A percentile compares a stretch with the other conserved stretches of the same genome.
Conservation (phyloP, 2,329 filamentous ascomycete genomes). For the Alternaria novae-zelandiae region DNA sequence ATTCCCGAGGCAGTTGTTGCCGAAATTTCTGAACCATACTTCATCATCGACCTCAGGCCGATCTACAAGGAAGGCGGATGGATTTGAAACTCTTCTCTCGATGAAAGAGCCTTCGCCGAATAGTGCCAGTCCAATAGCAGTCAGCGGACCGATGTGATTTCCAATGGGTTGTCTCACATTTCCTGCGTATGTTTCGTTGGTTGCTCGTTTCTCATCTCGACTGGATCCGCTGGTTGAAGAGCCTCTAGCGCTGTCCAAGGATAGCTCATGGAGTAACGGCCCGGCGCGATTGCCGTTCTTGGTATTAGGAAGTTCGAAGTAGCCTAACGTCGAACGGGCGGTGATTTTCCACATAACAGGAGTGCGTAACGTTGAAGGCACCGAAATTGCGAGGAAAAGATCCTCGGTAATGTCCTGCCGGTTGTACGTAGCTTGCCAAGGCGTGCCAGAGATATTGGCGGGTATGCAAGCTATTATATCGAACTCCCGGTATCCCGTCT, state of each 20-base stretch:
- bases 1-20: neutral
- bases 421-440: neutral
- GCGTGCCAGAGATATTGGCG: neutral
- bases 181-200: neutral
- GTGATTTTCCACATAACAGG: neutral
- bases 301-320: constrained; percentile 1
- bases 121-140: neutral
- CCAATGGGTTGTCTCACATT: neutral
- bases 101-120: neutral
- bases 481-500: neutral
- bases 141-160: neutral
- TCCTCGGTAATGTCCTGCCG: neutral
- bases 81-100: neutral
- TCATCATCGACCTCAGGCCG: neutral
- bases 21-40: neutral
- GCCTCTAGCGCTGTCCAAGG: neutral
- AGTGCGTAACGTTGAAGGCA: neutral
- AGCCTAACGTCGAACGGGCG: neutral
- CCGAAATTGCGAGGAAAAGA: neutral
- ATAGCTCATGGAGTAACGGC: neutral
- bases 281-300: neutral
- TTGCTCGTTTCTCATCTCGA: neutral
- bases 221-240: neutral
- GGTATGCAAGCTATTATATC: neutral
- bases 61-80: neutral